phyloP scores from a whole-genome alignment of 192 early-diverging fungal genomes.

The Coemansia sp. region DNA sequence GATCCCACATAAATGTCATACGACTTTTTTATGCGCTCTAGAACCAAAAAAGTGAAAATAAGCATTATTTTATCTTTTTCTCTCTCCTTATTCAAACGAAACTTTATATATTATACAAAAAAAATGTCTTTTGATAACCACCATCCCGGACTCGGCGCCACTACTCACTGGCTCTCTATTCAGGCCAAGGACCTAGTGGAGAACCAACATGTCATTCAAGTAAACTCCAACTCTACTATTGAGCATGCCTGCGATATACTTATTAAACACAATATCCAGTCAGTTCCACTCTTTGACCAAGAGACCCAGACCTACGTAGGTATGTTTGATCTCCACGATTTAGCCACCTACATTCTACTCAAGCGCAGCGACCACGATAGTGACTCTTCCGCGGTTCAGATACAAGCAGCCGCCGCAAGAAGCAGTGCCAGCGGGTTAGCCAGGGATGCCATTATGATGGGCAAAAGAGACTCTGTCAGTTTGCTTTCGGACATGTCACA shows the following conservation, averaged over 20 bases:
- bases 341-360: constrained; percentile 74
- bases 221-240: constrained; percentile 62
- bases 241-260: constrained; percentile 73
- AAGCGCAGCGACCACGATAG: constrained; percentile 12
- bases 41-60: neutral
- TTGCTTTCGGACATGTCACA: constrained; percentile 66
- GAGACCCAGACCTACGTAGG: constrained; percentile 64
- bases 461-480: constrained; percentile 12
- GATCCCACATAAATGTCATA: neutral
- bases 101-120: neutral
- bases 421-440: constrained; percentile 1
- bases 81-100: neutral
- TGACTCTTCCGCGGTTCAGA: neutral
- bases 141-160: constrained; percentile 36
- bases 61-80: neutral
- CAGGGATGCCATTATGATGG: neutral
- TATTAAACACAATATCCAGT: constrained; percentile 73
- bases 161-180: constrained; percentile 66
- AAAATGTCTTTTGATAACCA: constrained; percentile 8
- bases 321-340: constrained; percentile 86
- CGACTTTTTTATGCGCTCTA: neutral
- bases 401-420: constrained; percentile 11
- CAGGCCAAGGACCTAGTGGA: constrained; percentile 62
- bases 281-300: constrained; percentile 77
- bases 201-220: constrained; percentile 65